Evolutionary conservation across 1,284 basidiomycete species (phyloP), one percentile per base, ranked within the genome.

Genomic region (Fistulina hepatica): DNA sequence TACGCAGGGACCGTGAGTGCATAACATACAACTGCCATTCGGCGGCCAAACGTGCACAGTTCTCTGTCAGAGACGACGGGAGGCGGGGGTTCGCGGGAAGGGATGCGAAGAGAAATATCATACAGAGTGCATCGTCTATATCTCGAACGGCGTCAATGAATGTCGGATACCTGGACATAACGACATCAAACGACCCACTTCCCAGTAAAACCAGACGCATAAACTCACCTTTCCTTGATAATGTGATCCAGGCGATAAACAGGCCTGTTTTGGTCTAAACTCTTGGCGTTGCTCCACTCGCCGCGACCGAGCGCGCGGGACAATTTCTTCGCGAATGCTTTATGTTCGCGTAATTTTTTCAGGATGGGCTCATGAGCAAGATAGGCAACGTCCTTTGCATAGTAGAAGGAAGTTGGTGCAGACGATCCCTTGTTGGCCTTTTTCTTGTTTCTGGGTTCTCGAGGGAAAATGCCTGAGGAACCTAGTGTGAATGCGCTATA

Each of bases 1-100:
- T 97, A 43, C 85, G 77, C 27, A 98, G 70, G 7, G 84, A 73
- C 49, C 73, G 74, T 1, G 89, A 81, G 53, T 90, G 85, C 77
- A 97, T 92, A 34, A 95, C 73, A 63, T 94, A 98, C 27, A 97
- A 67, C 59, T 97, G 89, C 91, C 90, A 94, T 67, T 93, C 89
- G 20, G 84, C 76, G 13, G 89, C 76, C 25, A 99, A 72, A 33
- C 89, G 78, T 26, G 84, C 69, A 61, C 95, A 98, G 57, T 94
- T 93, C 52, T 89, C 79, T 41, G 95, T 79, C 41, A 97, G 74
- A 36, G 86, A 76, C 3, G 88, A 67, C 3, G 91, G 79, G 24
- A 98, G 74, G 32, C 81, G 79, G 41, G 79, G 69, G 51, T 79
- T 80, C 22, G 86, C 84, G 31, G 93, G 92, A 6, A 97, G 69